phyloP scores from a whole-genome alignment of 805 yeast species.

The Lachancea kluyveri region DNA sequence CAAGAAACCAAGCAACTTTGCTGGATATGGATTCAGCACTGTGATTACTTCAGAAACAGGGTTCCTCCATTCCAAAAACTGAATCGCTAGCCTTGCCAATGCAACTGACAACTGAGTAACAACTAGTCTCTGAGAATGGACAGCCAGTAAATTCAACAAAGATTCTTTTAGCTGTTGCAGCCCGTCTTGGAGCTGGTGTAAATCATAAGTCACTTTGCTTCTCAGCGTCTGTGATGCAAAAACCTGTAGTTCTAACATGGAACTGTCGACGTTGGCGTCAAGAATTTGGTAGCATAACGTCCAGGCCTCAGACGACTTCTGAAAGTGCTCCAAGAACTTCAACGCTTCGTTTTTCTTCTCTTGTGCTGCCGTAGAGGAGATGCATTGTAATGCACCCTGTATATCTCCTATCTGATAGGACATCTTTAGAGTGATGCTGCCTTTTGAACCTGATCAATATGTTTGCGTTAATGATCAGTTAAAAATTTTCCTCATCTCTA shows the following conservation, averaged over 20 bases:
- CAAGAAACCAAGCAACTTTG: conserved; percentile 65
- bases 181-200: conserved; percentile 61
- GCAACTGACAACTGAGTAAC: conserved; percentile 79
- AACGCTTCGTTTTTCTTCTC: conserved; percentile 39
- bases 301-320: conserved; percentile 84
- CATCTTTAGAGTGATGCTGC: too few species aligned
- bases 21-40: conserved; percentile 33
- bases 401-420: conserved; percentile 16
- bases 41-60: conserved; percentile 64
- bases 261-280: conserved; percentile 21
- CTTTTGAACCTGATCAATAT: too few species aligned
- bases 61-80: conserved; percentile 63
- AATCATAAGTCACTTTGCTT: conserved; percentile 76
- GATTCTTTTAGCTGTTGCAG: conserved; percentile 60
- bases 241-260: conserved; percentile 53
- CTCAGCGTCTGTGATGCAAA: conserved; percentile 91
- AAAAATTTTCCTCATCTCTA: too few species aligned
- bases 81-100: conserved; percentile 75
- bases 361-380: conserved; percentile 23
- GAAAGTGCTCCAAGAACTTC: conserved; percentile 68
- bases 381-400: conserved; percentile 24
- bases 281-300: conserved; percentile 53
- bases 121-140: conserved; percentile 53
- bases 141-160: conserved; percentile 40
- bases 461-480: too few species aligned